Conservation (phyloP, 2,329 filamentous ascomycete genomes). For the Alternaria hordeiaustralica region DNA sequence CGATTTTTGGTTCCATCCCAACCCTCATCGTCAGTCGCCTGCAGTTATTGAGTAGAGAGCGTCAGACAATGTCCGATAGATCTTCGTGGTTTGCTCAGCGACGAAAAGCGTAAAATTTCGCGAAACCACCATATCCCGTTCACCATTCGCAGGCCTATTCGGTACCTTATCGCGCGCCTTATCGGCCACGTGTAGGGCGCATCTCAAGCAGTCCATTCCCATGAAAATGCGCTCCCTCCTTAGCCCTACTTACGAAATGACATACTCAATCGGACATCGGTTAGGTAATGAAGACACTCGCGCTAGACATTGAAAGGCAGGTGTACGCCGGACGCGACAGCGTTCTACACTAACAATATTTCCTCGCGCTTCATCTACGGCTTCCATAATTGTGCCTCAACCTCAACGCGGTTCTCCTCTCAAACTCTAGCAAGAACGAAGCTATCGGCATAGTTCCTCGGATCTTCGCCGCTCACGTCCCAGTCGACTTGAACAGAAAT, state of each 20-base stretch:
- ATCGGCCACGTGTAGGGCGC: not conserved
- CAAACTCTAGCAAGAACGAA: not conserved
- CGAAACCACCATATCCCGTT: not conserved
- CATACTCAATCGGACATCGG: not conserved
- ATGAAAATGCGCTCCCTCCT: not conserved
- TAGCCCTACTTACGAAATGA: not conserved
- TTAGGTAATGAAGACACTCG: not conserved
- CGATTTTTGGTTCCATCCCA: not conserved
- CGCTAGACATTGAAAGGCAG: constrained; percentile 2
- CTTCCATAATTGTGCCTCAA: not conserved
- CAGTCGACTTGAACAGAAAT: too few relatives aligned
- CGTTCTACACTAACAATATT: not conserved
- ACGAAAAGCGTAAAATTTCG: not conserved
- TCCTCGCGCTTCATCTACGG: not conserved
- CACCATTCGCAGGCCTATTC: not conserved
- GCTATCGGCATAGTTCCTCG: not conserved
- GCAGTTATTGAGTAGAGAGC: not conserved
- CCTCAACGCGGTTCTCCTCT: not conserved
- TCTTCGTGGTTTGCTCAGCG: not conserved
- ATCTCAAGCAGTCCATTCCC: not conserved
- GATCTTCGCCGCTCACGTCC: not conserved
- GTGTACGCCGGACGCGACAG: not conserved
- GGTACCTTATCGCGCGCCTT: not conserved
- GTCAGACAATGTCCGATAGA: not conserved
- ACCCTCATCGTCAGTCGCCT: not conserved